Evolutionary conservation across 176 grass and related monocot genomes (phyloP), one percentile per base, ranked within the genome.

Genomic region (Paspalum vaginatum): DNA sequence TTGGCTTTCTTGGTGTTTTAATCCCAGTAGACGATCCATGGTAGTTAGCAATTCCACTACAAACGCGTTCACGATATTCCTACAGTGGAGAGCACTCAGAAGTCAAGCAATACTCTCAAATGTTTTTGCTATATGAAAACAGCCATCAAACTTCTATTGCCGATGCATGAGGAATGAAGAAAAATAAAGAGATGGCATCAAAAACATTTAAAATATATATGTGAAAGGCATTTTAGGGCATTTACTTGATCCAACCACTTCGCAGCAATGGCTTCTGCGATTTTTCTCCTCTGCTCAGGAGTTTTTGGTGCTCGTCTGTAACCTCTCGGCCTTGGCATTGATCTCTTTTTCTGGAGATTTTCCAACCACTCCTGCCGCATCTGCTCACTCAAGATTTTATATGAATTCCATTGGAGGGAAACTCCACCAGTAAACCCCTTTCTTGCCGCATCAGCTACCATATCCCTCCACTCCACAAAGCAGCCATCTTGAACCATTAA

Each of bases 211-310:
- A 45, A 24, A 57, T 42, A 66, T 49, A 18, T 11, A 39, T 68
- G 46, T 61, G 64, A 26, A 81, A 44, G 70, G 32, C 41, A 7
- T 72, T 70, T 53, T 42, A 4, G 27, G 68, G 43, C 40, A 56
- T 81, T 91, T 88, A 98, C 92, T 75, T 74, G 65, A 93, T 98
- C 88, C 72, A 91, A 72, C 95, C 95, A 98, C 70, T 98, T 98
- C 2, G 92, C 90, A 41, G 83, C 82, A 82, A 98, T 93, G 52
- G 95, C 76, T 79, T 95, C 92, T 48, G 95, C 87, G 85, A 98
- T 95, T 91, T 93, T 98, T 57, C 68, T 97, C 49, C 87, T 88
- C 75, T 95, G 95, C 65, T 92, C 95, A 63, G 53, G 85, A 63
- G 92, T 89, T 80, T 94, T 92, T 87, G 92, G 92, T 61, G 90